Evolutionary conservation across 352 stramenopile genomes (phyloP), one percentile per base, ranked within the genome.

Genomic region (Globisporangium nunn): DNA sequence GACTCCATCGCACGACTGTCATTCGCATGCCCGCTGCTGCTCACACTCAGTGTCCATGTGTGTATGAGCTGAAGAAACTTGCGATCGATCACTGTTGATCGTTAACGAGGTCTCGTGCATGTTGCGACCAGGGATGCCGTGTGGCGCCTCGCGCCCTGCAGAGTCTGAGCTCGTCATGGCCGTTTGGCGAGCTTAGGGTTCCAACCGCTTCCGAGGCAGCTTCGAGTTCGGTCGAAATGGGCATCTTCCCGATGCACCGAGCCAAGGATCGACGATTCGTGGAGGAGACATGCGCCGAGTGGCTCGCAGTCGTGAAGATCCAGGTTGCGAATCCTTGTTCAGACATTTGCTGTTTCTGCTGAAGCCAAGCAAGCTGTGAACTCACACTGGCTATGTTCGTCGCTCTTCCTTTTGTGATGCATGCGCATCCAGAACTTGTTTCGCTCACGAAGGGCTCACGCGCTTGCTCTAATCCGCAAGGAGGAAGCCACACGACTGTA

Each of bases 241-340:
- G 78, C 3, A 72, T 89, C 35, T 90, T 89, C 59, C 82, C 82
- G 7, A 66, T 66, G n/a, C 67, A 77, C n/a, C 68, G 82, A 3
- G 82, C 79, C 10, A 86, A 82, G 49, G 80, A 90, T 56, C 71
- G 70, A 23, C 78, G 76, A 8, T 86, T 72, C 48, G 71, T 93
- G 6, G 71, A 84, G 6, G 74, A 87, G 44, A 74, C 68, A 7
- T 81, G 71, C 39, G 62, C 64, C 8, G 64, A 81, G 3, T 91
- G 78, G 70, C 61, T 71, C 12, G 78, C 82, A 1, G 80, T 75
- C 12, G 66, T 85, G 17, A 75, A 66, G 45, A 88, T 88, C 31
- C 78, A 87, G 70, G 75, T 78, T 14, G 23, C 7, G 35, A 11
- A 11, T 2, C 23, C 23, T 23, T 1, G 23, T 23, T 23, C 23